Percentiles rank a stretch among this genome's conserved stretches.
These are phyloP conservation scores for Halophytophthora batemanensis DNA, from an alignment of 352 stramenopile genomes.

Conservation along the genomic window DNA sequence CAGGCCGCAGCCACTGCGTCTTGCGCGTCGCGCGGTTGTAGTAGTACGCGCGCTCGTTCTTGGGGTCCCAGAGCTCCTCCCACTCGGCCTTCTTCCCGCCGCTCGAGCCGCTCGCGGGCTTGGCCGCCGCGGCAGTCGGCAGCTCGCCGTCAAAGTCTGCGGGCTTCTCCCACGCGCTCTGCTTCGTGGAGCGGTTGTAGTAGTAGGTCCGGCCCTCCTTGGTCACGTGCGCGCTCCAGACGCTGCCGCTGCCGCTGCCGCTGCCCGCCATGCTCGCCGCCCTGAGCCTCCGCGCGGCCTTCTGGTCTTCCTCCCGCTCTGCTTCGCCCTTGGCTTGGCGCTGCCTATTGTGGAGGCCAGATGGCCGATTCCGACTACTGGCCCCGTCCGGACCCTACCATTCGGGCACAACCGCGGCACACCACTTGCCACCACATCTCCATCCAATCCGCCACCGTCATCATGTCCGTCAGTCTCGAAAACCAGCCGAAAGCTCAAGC, in stretches of 20 bases:
- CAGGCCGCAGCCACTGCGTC: constrained; percentile 78
- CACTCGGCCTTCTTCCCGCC: constrained; percentile 46
- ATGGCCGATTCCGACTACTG: no score
- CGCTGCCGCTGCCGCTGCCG: constrained; percentile 23
- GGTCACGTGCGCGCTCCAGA: constrained; percentile 85
- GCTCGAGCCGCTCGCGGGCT: not conserved
- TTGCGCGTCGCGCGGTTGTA: constrained; percentile 80
- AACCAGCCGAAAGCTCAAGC: no score
- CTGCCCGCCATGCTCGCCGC: not conserved
- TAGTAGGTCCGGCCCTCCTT: constrained; percentile 87
- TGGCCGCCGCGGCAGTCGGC: constrained; percentile 1
- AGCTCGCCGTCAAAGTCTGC: constrained; percentile 68
- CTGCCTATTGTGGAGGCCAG: no score
- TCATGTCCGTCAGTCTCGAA: no score
- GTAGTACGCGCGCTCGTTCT: constrained; percentile 85
- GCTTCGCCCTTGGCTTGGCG: no score
- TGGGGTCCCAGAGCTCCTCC: constrained; percentile 86
- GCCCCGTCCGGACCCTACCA: no score
- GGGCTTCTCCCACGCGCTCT: constrained; percentile 86
- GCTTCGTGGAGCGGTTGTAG: constrained; percentile 86
- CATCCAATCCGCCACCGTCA: no score
- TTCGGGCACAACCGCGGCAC: no score
- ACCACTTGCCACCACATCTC: no score
- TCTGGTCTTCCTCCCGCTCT: not conserved
- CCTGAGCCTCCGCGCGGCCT: not conserved